Percentiles rank a stretch among this genome's conserved stretches.
phyloP scores from a whole-genome alignment of 495 filamentous ascomycete species.

The Neurospora pannonica region DNA sequence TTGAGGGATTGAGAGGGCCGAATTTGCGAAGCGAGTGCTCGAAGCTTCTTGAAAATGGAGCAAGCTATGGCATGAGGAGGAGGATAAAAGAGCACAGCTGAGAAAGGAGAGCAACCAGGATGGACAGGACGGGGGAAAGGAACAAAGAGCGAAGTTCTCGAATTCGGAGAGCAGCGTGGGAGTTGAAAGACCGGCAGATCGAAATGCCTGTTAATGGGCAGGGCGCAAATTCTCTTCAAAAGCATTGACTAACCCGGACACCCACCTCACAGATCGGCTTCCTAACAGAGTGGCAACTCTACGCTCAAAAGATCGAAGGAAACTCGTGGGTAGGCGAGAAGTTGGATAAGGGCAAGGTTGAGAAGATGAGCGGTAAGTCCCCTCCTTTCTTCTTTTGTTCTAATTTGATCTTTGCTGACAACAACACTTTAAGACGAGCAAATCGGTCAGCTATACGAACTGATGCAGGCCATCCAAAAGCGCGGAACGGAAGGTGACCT shows the following conservation, averaged over 20 bases:
- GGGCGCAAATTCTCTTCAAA: background rate
- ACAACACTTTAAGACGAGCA: slow-evolving; percentile 62
- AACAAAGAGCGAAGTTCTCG: no score
- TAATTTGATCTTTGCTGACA: background rate
- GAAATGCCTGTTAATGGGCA: background rate
- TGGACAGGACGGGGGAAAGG: no score
- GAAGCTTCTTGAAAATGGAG: no score
- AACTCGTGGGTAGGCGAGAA: slow-evolving; percentile 71
- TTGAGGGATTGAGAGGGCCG: no score
- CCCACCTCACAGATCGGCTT: slow-evolving; percentile 67
- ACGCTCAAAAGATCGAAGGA: slow-evolving; percentile 83
- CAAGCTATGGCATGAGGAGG: no score
- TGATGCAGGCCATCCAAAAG: slow-evolving; percentile 77
- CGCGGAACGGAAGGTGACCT: slow-evolving; percentile 34
- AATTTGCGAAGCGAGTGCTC: no score
- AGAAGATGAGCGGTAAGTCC: slow-evolving; percentile 82
- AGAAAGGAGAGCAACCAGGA: no score
- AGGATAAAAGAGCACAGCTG: no score
- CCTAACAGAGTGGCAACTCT: slow-evolving; percentile 90
- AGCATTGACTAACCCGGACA: background rate
- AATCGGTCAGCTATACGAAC: slow-evolving; percentile 83
- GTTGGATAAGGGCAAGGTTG: slow-evolving; percentile 66
- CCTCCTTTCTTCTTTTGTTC: background rate
- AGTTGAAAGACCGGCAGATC: background rate
- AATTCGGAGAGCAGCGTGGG: background rate